Evolutionary conservation across 805 yeast species (phyloP).

Genomic region (Metschnikowia baotianmanensis): DNA sequence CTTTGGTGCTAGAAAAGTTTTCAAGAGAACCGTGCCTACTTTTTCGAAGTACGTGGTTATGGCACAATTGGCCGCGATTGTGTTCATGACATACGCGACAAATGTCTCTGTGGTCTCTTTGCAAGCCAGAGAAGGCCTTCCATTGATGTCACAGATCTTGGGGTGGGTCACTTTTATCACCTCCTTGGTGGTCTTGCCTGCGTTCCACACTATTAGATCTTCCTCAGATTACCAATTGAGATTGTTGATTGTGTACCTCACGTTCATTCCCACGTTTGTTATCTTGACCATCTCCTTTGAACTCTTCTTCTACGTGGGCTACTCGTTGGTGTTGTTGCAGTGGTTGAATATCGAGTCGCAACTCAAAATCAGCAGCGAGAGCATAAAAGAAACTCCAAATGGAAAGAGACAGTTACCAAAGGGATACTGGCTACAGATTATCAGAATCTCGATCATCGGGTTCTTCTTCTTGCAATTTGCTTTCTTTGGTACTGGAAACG

Average conservation of each 20-base stretch:
- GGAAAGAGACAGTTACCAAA: constrained; percentile 20
- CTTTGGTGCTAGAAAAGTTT: constrained; percentile 38
- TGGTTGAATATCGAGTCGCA: constrained; percentile 78
- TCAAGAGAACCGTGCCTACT: constrained; percentile 28
- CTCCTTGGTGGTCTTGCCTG: constrained; percentile 66
- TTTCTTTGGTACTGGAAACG: constrained; percentile 95
- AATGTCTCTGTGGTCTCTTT: constrained; percentile 68
- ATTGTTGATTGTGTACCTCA: constrained; percentile 69
- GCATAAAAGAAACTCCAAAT: constrained; percentile 19
- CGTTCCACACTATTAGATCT: constrained; percentile 49
- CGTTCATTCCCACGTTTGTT: constrained; percentile 86
- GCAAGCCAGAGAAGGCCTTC: constrained; percentile 78
- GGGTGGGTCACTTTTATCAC: constrained; percentile 71
- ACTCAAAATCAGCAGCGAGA: constrained; percentile 25
- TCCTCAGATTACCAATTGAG: constrained; percentile 75
- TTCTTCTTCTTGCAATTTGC: constrained; percentile 88
- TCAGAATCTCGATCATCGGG: constrained; percentile 83
- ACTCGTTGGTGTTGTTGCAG: constrained; percentile 66
- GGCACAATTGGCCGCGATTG: constrained; percentile 58
- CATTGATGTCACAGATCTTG: constrained; percentile 65
- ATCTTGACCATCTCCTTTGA: constrained; percentile 91
- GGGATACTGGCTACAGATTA: constrained; percentile 61
- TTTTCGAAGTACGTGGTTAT: constrained; percentile 39
- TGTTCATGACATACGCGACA: constrained; percentile 61
- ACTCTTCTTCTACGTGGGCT: constrained; percentile 80